Percentiles rank a stretch among this genome's conserved stretches.
These are phyloP conservation scores for Panaeolus cyanescens DNA, from an alignment of 768 basidiomycete genomes.

Conservation along the genomic window DNA sequence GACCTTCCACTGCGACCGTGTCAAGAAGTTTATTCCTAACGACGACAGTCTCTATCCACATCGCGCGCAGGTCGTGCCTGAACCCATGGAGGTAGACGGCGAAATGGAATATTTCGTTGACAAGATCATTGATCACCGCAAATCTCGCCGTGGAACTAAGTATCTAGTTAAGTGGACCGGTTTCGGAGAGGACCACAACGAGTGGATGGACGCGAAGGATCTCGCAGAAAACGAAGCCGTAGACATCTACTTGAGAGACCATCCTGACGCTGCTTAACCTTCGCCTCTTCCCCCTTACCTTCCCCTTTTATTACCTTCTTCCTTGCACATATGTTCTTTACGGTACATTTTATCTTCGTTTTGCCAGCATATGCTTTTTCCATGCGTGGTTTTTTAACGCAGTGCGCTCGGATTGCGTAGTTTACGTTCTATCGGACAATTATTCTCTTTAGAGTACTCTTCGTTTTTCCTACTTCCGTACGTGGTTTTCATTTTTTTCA, in stretches of 20 bases:
- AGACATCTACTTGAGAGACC: not conserved
- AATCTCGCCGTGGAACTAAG: conserved; percentile 9
- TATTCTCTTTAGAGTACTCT: too few species aligned
- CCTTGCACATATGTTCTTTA: too few species aligned
- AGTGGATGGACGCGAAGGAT: not conserved
- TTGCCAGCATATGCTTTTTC: too few species aligned
- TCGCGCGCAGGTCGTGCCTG: conserved; percentile 16
- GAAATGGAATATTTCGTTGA: conserved; percentile 19
- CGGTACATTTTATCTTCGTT: too few species aligned
- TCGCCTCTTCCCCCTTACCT: not conserved
- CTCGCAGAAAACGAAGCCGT: not conserved
- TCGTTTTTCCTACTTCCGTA: too few species aligned
- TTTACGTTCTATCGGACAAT: too few species aligned
- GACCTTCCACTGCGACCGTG: conserved; percentile 32
- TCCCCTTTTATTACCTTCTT: too few species aligned
- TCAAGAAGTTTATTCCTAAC: conserved; percentile 27
- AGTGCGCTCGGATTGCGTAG: too few species aligned
- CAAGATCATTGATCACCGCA: conserved; percentile 25
- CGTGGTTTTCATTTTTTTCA: too few species aligned
- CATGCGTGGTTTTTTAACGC: too few species aligned
- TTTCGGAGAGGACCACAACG: not conserved
- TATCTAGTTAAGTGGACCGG: not conserved
- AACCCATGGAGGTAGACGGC: conserved; percentile 22
- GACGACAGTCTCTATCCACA: conserved; percentile 29
- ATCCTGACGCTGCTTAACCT: not conserved